Conservation (phyloP, 305 asterid genomes). For the Lippia alba region DNA sequence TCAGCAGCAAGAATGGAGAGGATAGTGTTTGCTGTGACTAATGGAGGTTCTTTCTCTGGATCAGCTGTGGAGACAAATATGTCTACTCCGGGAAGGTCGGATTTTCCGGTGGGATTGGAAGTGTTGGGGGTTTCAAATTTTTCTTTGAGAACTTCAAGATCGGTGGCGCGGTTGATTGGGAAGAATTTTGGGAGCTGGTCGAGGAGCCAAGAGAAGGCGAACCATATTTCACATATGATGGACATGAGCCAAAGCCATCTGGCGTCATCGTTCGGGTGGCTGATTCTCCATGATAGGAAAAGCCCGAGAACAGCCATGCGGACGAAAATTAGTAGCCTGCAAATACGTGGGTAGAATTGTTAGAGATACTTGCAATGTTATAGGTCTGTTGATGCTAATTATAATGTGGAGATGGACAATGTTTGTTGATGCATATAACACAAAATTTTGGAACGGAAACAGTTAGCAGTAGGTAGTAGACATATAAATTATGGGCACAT, state of each 20-base stretch:
- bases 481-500: background rate
- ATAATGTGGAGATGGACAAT: background rate
- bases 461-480: background rate
- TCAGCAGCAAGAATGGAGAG: slow-evolving; percentile 64
- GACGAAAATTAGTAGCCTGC: slow-evolving; percentile 52
- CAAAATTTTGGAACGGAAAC: background rate
- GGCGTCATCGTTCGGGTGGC: slow-evolving; percentile 56
- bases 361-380: background rate
- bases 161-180: slow-evolving; percentile 62
- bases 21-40: slow-evolving; percentile 66
- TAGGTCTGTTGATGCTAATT: no score
- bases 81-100: slow-evolving; percentile 65
- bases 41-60: slow-evolving; percentile 73
- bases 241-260: slow-evolving; percentile 68
- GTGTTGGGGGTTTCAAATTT: slow-evolving; percentile 50
- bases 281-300: slow-evolving; percentile 56
- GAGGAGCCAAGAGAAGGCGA: slow-evolving; percentile 69
- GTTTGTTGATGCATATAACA: background rate
- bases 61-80: slow-evolving; percentile 65
- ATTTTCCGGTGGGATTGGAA: slow-evolving; percentile 52
- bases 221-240: slow-evolving; percentile 63
- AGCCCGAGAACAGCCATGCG: slow-evolving; percentile 54
- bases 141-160: slow-evolving; percentile 51
- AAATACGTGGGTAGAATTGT: background rate
- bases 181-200: slow-evolving; percentile 67